Conservation (phyloP, 1,284 basidiomycete genomes). For the Rhodotorula sp. region DNA sequence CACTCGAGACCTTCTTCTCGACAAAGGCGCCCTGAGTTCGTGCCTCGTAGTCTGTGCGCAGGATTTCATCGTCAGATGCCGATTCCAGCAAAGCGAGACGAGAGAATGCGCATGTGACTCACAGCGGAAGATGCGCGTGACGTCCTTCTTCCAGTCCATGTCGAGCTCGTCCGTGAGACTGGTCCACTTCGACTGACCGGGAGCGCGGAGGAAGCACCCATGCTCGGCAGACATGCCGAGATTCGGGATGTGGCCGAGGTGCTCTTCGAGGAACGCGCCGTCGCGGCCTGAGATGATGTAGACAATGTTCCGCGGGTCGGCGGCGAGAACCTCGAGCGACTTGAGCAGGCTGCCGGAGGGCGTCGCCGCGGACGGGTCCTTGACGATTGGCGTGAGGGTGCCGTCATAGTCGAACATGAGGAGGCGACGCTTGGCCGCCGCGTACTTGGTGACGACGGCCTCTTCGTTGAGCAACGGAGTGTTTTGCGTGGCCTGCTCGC, state of each 20-base stretch:
- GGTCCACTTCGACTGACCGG: slow-evolving; percentile 66
- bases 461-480: slow-evolving; percentile 79
- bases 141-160: slow-evolving; percentile 97
- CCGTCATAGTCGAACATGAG: slow-evolving; percentile 98
- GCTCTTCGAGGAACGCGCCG: slow-evolving; percentile 82
- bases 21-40: slow-evolving; percentile 91
- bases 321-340: slow-evolving; percentile 68
- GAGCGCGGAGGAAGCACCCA: slow-evolving; percentile 84
- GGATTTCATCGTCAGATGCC: no score
- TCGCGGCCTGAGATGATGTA: slow-evolving; percentile 99
- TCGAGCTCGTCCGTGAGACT: slow-evolving; percentile 89
- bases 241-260: slow-evolving; percentile 77
- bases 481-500: slow-evolving; percentile 76
- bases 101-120: not conserved
- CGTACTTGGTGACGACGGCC: slow-evolving; percentile 65
- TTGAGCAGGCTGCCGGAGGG: slow-evolving; percentile 74
- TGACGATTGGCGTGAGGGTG: slow-evolving; percentile 95
- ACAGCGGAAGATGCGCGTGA: slow-evolving; percentile 87
- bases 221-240: slow-evolving; percentile 96
- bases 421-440: slow-evolving; percentile 72
- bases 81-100: not conserved
- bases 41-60: slow-evolving; percentile 45
- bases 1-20: slow-evolving; percentile 92
- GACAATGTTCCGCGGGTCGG: slow-evolving; percentile 83
- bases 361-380: slow-evolving; percentile 81